A percentile compares a stretch with the other conserved stretches of the same genome.
Evolutionary conservation across 1,284 basidiomycete species (phyloP).

Genomic region (Cryptococcus deneoformans): DNA sequence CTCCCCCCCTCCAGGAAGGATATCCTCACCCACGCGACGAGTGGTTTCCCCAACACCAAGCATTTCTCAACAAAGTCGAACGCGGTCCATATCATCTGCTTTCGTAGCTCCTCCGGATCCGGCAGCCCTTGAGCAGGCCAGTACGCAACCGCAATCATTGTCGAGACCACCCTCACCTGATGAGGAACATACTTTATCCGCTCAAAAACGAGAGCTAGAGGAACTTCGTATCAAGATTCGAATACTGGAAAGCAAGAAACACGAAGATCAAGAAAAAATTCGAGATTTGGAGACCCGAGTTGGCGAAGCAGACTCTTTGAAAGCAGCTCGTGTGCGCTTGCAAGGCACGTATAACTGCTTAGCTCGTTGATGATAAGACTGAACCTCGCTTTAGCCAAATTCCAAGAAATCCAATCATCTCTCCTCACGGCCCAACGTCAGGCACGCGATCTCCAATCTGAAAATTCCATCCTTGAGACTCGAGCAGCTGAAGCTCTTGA

Average conservation of each 20-base stretch:
- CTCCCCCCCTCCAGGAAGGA: conserved; percentile 3
- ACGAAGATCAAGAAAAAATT: conserved; percentile 76
- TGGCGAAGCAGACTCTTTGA: conserved; percentile 77
- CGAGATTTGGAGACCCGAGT: conserved; percentile 81
- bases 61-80: conserved; percentile 1
- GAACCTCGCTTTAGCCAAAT: conserved; percentile 57
- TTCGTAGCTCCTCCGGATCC: conserved; percentile 8
- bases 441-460: conserved; percentile 62
- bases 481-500: conserved; percentile 72
- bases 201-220: conserved; percentile 55
- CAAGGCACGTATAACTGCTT: conserved; percentile 52
- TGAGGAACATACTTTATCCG: conserved; percentile 16
- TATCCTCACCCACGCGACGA: conserved; percentile 1
- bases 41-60: conserved; percentile 10
- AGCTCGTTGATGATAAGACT: conserved; percentile 5
- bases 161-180: conserved; percentile 13
- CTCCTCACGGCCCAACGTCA: conserved; percentile 66
- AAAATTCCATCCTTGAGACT: conserved; percentile 62
- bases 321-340: conserved; percentile 80
- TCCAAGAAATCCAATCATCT: conserved; percentile 73
- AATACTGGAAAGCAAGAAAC: conserved; percentile 78
- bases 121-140: not conserved
- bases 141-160: not conserved
- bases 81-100: conserved; percentile 16
- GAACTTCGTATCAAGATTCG: conserved; percentile 80